Conservation (phyloP, 2,329 filamentous ascomycete genomes). For the Alternaria solani region DNA sequence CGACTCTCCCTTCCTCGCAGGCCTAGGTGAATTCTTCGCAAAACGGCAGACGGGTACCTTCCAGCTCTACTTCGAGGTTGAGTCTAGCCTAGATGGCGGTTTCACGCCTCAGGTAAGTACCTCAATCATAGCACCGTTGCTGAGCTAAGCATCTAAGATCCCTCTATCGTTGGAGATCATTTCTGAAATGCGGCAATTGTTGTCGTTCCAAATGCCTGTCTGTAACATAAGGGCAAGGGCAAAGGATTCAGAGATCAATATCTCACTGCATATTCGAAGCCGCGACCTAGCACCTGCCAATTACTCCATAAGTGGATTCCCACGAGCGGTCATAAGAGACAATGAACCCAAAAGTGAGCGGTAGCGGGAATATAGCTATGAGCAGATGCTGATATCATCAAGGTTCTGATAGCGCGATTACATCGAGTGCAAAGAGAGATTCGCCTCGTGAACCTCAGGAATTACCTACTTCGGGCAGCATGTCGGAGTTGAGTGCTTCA, state of each 20-base stretch:
- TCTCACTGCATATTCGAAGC: slow-evolving; percentile 5
- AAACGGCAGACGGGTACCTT: not conserved
- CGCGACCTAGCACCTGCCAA: not conserved
- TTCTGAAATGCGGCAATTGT: not conserved
- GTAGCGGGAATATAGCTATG: not conserved
- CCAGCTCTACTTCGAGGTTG: not conserved
- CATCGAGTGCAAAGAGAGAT: not conserved
- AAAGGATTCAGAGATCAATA: not conserved
- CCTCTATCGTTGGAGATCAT: not conserved
- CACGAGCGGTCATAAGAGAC: slow-evolving; percentile 5
- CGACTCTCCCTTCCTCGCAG: not conserved
- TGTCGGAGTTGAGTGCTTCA: not conserved
- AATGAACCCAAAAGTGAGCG: not conserved
- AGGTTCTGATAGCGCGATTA: not conserved
- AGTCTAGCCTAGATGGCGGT: not conserved
- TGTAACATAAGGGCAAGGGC: not conserved
- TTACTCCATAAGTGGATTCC: slow-evolving; percentile 11
- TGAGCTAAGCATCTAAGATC: not conserved
- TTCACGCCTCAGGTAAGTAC: not conserved
- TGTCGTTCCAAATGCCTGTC: not conserved
- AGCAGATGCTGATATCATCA: not conserved
- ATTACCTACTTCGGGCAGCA: not conserved
- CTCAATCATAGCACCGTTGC: not conserved
- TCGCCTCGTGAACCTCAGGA: not conserved
- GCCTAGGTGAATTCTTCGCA: not conserved